These are phyloP conservation scores for Phylloporus sp. DNA, from an alignment of 768 basidiomycete genomes.

Conservation along the genomic window DNA sequence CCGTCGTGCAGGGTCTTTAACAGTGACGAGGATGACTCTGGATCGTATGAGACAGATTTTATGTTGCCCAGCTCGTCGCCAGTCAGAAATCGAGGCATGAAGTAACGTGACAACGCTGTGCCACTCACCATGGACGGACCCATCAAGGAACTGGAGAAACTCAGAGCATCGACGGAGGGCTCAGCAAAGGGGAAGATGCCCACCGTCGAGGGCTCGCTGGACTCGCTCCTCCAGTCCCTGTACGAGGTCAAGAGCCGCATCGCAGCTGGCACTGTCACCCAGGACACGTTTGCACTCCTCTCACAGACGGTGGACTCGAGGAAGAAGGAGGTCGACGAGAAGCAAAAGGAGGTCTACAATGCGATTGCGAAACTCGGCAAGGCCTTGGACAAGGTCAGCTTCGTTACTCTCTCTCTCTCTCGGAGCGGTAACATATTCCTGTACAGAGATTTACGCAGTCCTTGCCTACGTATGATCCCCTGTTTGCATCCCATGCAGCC, in stretches of 20 bases:
- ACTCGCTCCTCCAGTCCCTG: constrained; percentile 58
- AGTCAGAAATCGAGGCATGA: constrained; percentile 65
- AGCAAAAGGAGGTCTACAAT: constrained; percentile 84
- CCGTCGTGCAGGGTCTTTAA: constrained; percentile 36
- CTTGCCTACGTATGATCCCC: constrained; percentile 61
- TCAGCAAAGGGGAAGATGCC: constrained; percentile 49
- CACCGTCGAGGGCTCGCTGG: constrained; percentile 57
- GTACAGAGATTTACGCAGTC: constrained; percentile 56
- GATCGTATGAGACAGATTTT: constrained; percentile 51
- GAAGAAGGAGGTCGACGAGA: constrained; percentile 85
- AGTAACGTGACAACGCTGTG: constrained; percentile 21
- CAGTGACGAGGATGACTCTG: constrained; percentile 29
- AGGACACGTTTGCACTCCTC: constrained; percentile 48
- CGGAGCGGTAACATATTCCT: constrained; percentile 2
- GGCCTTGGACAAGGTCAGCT: constrained; percentile 81
- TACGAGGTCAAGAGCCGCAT: constrained; percentile 52
- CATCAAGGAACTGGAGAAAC: constrained; percentile 74
- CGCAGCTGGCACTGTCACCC: constrained; percentile 44
- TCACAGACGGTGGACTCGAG: constrained; percentile 57
- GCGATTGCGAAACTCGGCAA: constrained; percentile 78
- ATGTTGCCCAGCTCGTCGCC: constrained; percentile 80
- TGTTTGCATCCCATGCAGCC: constrained; percentile 62
- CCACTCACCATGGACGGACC: constrained; percentile 58
- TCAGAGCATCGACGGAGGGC: constrained; percentile 57
- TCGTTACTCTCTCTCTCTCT: background rate